Base-by-base conservation (phyloP, 2,329 filamentous ascomycete genomes). In the Xylariaceae sp. region DNA sequence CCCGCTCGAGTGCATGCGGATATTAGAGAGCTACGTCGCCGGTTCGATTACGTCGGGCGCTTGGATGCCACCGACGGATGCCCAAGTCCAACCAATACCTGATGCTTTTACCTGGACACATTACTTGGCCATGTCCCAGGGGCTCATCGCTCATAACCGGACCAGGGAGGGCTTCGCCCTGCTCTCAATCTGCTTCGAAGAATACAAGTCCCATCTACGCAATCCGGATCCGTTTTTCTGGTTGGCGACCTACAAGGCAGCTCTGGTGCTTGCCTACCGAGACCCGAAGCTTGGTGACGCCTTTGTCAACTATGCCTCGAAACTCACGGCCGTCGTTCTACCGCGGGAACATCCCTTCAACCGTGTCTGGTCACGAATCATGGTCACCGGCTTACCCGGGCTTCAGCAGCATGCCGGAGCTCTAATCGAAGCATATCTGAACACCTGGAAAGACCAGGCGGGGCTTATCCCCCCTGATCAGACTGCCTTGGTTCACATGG, bases 51-150 rank as follows among this genome's bases (percentile, higher is more conserved):
- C 50, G 31, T 39, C 40, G n/a, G 50, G 53, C 11, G 40, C 38
- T 9, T 58, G 54, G 55, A 46, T 52, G 41, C 26, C 26, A 8
- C 32, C 47, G 21, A 34, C 43, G 3, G 47, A 48, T 12, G 39
- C 33, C 27, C 37, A 36, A 17, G 46, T 41, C 8, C 51, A 53
- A 13, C 51, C 52, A n/a, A n/a, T n/a, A 19, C 52, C 50, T 13
- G 52, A 54, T 40, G 53, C 54, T 7, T 55, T 55, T 28, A 53
- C 52, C 12, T 59, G 55, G 55, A 50, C 55, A 15, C 54, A 57
- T 32, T 55, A 56, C 36, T 41, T 57, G 9, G 51, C 51, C 31
- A 53, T 51, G 18, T 54, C 54, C n/a, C 51, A 54, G 33, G 53
- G 51, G 3, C 43, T 59, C 34, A 53, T 59, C n/a, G 40, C 44